Evolutionary conservation across 108 stramenopile species (phyloP).

Genomic region (Discostella pseudostelligera): DNA sequence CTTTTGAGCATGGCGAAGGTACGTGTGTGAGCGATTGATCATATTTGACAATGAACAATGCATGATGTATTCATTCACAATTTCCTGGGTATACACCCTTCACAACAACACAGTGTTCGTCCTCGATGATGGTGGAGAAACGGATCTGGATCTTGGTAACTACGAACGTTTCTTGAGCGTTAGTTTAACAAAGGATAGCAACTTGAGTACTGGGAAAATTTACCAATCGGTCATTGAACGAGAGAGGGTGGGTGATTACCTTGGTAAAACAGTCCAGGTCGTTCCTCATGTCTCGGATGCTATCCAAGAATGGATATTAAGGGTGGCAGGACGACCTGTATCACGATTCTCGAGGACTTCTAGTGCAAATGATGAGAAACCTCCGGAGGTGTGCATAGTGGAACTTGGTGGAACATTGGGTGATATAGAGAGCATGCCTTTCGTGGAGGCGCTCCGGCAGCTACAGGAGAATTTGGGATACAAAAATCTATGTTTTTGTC

Average conservation of each 20-base stretch:
- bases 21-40: not conserved
- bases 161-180: conserved; percentile 96
- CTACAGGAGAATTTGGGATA: conserved; percentile 57
- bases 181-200: conserved; percentile 87
- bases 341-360: conserved; percentile 25
- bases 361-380: conserved; percentile 40
- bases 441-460: conserved; percentile 60
- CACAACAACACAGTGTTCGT: conserved; percentile 65
- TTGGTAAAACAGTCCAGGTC: conserved; percentile 98
- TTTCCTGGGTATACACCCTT: not conserved
- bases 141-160: conserved; percentile 97
- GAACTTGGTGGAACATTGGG: conserved; percentile 89
- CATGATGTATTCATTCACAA: not conserved
- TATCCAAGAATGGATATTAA: conserved; percentile 87
- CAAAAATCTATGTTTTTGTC: conserved; percentile 68
- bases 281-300: conserved; percentile 91
- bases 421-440: conserved; percentile 77
- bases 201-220: conserved; percentile 97
- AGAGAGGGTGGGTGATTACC: conserved; percentile 96
- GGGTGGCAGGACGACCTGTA: conserved; percentile 77
- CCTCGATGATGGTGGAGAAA: conserved; percentile 97
- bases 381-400: conserved; percentile 82
- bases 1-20: conserved; percentile 93
- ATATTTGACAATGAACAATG: conserved; percentile 1
- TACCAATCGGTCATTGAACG: conserved; percentile 92